Evolutionary conservation across 352 stramenopile genomes (phyloP), one percentile per base, ranked within the genome.

Genomic region (Bremia lactucae): DNA sequence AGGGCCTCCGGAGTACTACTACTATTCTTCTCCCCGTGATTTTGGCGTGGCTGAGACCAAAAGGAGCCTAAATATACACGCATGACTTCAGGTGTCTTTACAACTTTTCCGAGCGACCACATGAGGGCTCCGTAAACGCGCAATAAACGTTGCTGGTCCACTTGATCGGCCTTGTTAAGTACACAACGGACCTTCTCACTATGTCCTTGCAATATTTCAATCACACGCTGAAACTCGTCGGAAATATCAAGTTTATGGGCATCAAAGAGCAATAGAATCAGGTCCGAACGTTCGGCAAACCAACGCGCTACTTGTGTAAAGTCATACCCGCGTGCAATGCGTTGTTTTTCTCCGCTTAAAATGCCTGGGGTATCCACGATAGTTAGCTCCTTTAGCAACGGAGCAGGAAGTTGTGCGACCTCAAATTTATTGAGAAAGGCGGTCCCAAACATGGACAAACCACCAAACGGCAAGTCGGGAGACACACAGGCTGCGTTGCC

Each of bases 181-280:
- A 99, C 89, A 56, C 95, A 97, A 7, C 95, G 78, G 46, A 99
- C 97, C 69, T 99, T 99, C 64, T 99, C 95, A 63, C 98, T 95
- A 44, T 98, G 93, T 40, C 93, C 72, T 40, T 88, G 83, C 6
- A 99, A 74, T 6, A 95, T 84, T 60, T 98, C 92, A 62, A 99
- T 98, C 22, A 96, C 91, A 24, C 75, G 81, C 67, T 98, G 95
- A 55, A 99, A 97, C 59, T 99, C 96, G 75, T 99, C 96, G 14
- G 86, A 98, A 57, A 99, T 98, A 68, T 99, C 96, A 16, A 99
- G 72, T 65, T 99, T 99, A 72, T 99, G 94, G 14, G 95, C 95
- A 72, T 99, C 96, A 68, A 99, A 99, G n/a, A 99, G 73, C 6
- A 99, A 67, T 44, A 99, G 68, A 55, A 99, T 98, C 38, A 98